These are phyloP conservation scores for Mycena crocata DNA, from an alignment of 768 basidiomycete genomes.

Conservation along the genomic window DNA sequence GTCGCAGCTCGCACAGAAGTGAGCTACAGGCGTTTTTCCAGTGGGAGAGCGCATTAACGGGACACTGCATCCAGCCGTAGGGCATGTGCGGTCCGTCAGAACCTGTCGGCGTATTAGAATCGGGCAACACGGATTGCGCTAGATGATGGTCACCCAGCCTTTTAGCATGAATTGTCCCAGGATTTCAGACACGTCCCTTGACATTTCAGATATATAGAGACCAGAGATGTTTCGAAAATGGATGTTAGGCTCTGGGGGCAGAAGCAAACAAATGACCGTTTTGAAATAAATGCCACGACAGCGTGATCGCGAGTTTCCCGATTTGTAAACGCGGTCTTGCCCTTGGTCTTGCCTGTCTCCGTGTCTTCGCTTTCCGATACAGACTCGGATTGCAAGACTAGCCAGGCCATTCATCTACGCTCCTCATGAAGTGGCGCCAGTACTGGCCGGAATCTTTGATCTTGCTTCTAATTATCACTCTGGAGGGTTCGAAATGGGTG, in stretches of 20 bases:
- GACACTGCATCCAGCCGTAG: constrained; percentile 64
- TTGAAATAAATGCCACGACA: constrained; percentile 7
- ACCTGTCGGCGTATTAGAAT: constrained; percentile 51
- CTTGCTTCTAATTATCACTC: constrained; percentile 49
- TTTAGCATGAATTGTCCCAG: constrained; percentile 81
- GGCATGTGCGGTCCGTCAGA: constrained; percentile 75
- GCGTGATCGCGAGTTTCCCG: constrained; percentile 4
- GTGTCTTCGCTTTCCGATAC: too few species aligned
- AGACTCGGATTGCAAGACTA: too few species aligned
- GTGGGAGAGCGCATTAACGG: constrained; percentile 82
- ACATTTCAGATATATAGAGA: too few species aligned
- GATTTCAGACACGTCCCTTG: constrained; percentile 66
- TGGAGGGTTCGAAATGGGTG: constrained; percentile 48
- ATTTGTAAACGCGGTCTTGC: not conserved
- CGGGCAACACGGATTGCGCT: not conserved
- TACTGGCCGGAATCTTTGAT: constrained; percentile 65
- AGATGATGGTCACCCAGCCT: constrained; percentile 69
- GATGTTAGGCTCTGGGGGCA: not conserved
- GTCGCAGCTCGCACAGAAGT: constrained; percentile 77
- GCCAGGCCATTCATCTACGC: too few species aligned
- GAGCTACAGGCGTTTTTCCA: constrained; percentile 53
- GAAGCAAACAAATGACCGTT: not conserved
- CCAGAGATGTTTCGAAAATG: too few species aligned
- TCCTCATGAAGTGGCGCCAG: constrained; percentile 62
- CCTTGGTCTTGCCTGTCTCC: constrained; percentile 16